These are phyloP conservation scores for Mycena sp. DNA, from an alignment of 1,284 basidiomycete species.

Conservation along the genomic window DNA sequence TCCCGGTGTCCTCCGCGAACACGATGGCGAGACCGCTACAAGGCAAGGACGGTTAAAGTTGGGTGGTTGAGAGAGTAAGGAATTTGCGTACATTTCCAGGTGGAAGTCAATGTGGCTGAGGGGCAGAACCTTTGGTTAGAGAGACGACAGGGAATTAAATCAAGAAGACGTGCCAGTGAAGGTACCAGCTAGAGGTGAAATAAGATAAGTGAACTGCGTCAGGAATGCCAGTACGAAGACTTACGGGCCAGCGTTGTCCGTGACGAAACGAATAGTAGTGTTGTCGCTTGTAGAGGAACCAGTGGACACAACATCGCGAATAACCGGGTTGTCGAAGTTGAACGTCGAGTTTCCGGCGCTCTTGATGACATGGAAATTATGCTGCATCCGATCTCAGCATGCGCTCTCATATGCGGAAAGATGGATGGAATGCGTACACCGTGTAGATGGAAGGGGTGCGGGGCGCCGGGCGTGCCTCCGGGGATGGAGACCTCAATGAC, in stretches of 20 bases:
- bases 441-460: conserved; percentile 34
- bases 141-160: background rate
- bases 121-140: too few species aligned
- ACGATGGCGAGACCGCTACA: conserved; percentile 52
- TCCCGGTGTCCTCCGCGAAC: conserved; percentile 47
- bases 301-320: conserved; percentile 23
- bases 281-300: conserved; percentile 31
- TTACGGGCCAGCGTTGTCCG: conserved; percentile 41
- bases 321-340: conserved; percentile 47
- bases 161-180: conserved; percentile 48
- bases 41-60: background rate
- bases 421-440: conserved; percentile 11
- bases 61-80: conserved; percentile 39
- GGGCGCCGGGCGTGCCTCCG: conserved; percentile 17
- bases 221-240: background rate
- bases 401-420: background rate
- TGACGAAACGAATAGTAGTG: conserved; percentile 22
- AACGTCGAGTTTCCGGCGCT: conserved; percentile 42
- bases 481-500: conserved; percentile 26
- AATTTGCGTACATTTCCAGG: conserved; percentile 18
- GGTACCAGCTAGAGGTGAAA: conserved; percentile 46
- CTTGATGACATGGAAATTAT: conserved; percentile 45
- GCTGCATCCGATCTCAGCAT: conserved; percentile 17
- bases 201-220: conserved; percentile 37
- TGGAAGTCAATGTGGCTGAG: conserved; percentile 49